Conservation (phyloP, 2,329 filamentous ascomycete species). For the Verticillium nonalfalfae region DNA sequence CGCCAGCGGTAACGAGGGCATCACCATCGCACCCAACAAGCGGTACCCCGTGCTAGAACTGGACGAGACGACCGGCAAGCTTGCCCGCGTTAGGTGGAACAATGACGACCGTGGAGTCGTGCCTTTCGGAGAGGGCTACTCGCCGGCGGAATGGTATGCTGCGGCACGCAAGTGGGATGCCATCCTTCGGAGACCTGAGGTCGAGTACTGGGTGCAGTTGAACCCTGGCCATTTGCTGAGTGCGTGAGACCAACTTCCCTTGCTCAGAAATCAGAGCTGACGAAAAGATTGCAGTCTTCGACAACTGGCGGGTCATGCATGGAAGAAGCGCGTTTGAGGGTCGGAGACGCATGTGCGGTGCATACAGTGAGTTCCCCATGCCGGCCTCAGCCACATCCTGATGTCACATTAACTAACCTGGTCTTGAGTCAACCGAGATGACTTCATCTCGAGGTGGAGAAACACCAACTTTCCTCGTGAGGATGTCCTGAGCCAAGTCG, state of each 20-base stretch:
- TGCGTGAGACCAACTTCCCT: slow-evolving; percentile 35
- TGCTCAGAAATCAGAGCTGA: slow-evolving; percentile 5
- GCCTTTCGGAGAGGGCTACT: slow-evolving; percentile 40
- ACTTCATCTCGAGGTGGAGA: slow-evolving; percentile 71
- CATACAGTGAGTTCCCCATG: slow-evolving; percentile 63
- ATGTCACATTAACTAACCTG: not conserved
- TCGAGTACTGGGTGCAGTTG: slow-evolving; percentile 77
- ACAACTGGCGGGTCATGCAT: slow-evolving; percentile 94
- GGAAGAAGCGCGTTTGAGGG: slow-evolving; percentile 80
- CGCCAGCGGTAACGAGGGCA: slow-evolving; percentile 82
- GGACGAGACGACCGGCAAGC: slow-evolving; percentile 25
- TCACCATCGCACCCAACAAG: slow-evolving; percentile 67
- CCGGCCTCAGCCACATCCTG: not conserved
- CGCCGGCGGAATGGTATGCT: slow-evolving; percentile 64
- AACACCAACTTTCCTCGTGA: slow-evolving; percentile 58
- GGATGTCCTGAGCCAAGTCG: slow-evolving; percentile 27
- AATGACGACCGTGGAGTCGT: slow-evolving; percentile 77
- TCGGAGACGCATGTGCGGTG: slow-evolving; percentile 81
- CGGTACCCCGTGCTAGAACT: slow-evolving; percentile 68
- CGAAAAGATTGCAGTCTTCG: slow-evolving; percentile 60
- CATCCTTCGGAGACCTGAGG: slow-evolving; percentile 57
- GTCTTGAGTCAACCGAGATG: slow-evolving; percentile 65
- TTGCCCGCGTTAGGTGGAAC: slow-evolving; percentile 79
- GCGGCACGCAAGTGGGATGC: slow-evolving; percentile 70
- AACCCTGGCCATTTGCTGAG: slow-evolving; percentile 70